A percentile compares a stretch with the other conserved stretches of the same genome.
Evolutionary conservation across 768 basidiomycete genomes (phyloP).

Genomic region (Mycena venus): DNA sequence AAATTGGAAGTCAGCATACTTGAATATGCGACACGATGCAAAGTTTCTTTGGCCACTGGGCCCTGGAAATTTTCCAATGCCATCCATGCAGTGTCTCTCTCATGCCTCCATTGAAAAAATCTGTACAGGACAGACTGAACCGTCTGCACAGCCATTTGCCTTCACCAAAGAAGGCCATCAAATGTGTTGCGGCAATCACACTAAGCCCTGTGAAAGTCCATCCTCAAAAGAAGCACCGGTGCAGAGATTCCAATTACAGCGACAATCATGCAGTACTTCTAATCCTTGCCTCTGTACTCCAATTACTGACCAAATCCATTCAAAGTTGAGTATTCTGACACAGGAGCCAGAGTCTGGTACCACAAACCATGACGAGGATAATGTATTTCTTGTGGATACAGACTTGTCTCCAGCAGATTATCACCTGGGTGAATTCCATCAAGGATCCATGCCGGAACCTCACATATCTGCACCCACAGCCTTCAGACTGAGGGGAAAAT

Average conservation of each 20-base stretch:
- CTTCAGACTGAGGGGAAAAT: too few relatives aligned
- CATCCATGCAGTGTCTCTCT: not conserved
- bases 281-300: not conserved
- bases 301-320: not conserved
- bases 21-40: not conserved
- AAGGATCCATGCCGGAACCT: conserved; percentile 3
- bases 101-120: not conserved
- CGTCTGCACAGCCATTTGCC: not conserved
- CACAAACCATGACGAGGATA: not conserved
- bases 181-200: not conserved
- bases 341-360: too few relatives aligned
- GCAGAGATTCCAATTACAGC: not conserved
- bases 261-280: not conserved
- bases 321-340: too few relatives aligned
- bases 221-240: conserved; percentile 13
- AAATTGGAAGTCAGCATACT: not conserved
- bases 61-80: not conserved
- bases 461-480: not conserved
- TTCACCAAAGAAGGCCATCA: conserved; percentile 17
- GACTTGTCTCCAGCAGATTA: not conserved
- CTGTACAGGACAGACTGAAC: not conserved
- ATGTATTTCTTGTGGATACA: not conserved
- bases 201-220: conserved; percentile 10
- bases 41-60: conserved; percentile 16
- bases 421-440: conserved; percentile 2